A percentile compares a stretch with the other conserved stretches of the same genome.
phyloP scores from a whole-genome alignment of 495 filamentous ascomycete genomes.

The Xylaria flabelliformis region DNA sequence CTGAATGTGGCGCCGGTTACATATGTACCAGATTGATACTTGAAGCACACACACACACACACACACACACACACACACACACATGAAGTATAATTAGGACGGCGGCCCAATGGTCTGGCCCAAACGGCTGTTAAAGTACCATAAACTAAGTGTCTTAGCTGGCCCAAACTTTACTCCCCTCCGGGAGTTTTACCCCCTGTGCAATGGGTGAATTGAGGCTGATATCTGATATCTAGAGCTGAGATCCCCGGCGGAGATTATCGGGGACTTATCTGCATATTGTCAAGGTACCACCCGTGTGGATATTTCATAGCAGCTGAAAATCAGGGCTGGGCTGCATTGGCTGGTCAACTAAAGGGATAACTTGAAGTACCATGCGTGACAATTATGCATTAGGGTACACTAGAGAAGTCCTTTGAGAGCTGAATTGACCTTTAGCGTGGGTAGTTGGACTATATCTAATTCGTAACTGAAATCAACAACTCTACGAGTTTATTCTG shows the following conservation, averaged over 20 bases:
- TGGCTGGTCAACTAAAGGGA: neutral
- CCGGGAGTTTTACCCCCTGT: neutral
- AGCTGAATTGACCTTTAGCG: neutral
- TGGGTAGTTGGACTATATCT: neutral
- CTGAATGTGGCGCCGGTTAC: neutral
- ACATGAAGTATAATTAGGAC: neutral
- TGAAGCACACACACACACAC: too few species aligned
- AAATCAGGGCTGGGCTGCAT: slow-evolving; percentile 7
- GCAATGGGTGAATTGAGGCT: neutral
- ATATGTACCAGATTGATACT: neutral
- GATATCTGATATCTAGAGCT: slow-evolving; percentile 1
- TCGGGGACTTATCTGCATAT: slow-evolving; percentile 4
- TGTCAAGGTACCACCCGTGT: neutral
- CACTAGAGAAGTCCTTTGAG: neutral
- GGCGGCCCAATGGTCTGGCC: neutral
- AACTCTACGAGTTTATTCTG: neutral
- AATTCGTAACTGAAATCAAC: slow-evolving; percentile 11
- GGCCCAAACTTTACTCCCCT: neutral
- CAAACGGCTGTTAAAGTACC: neutral
- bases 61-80: neutral
- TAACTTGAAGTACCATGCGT: neutral
- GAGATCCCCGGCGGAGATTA: neutral
- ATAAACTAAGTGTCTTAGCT: neutral
- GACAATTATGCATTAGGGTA: neutral
- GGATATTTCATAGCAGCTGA: neutral